Evolutionary conservation across 2,329 filamentous ascomycete genomes (phyloP).

Genomic region (Fusarium citri): DNA sequence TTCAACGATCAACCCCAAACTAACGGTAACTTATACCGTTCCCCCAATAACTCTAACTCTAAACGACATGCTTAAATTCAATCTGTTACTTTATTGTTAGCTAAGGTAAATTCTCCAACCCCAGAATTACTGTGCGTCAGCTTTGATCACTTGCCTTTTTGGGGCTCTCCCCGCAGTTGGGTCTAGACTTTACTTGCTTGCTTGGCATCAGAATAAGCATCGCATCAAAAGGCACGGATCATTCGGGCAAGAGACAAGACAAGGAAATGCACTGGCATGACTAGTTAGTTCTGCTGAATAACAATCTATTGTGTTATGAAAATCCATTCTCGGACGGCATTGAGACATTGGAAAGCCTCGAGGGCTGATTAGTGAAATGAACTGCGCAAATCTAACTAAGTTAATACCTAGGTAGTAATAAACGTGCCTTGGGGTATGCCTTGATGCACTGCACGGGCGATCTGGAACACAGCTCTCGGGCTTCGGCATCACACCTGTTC

Average conservation of each 20-base stretch:
- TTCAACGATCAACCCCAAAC: neutral
- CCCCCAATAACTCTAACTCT: slow-evolving; percentile 11
- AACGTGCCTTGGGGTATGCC: slow-evolving; percentile 10
- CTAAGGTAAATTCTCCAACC: slow-evolving; percentile 35
- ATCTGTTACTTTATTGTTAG: slow-evolving; percentile 41
- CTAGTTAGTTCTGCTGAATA: slow-evolving; percentile 8
- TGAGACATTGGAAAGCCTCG: slow-evolving; percentile 7
- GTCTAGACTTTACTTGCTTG: slow-evolving; percentile 6
- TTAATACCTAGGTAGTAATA: no score
- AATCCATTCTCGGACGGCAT: slow-evolving; percentile 11
- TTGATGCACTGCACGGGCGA: slow-evolving; percentile 23
- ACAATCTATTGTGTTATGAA: slow-evolving; percentile 8
- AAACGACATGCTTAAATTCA: slow-evolving; percentile 31
- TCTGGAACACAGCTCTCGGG: slow-evolving; percentile 9
- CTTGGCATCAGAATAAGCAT: slow-evolving; percentile 21
- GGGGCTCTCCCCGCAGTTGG: slow-evolving; percentile 15
- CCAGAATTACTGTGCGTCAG: neutral
- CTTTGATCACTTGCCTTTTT: slow-evolving; percentile 19
- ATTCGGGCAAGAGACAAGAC: neutral
- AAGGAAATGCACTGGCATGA: neutral
- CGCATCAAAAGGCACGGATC: neutral
- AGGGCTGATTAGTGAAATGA: neutral
- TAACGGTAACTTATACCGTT: slow-evolving; percentile 2
- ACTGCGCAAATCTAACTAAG: neutral
- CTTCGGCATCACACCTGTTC: slow-evolving; percentile 8